Conservation (phyloP, 306 rosid genomes). For the Quercus rubra region DNA sequence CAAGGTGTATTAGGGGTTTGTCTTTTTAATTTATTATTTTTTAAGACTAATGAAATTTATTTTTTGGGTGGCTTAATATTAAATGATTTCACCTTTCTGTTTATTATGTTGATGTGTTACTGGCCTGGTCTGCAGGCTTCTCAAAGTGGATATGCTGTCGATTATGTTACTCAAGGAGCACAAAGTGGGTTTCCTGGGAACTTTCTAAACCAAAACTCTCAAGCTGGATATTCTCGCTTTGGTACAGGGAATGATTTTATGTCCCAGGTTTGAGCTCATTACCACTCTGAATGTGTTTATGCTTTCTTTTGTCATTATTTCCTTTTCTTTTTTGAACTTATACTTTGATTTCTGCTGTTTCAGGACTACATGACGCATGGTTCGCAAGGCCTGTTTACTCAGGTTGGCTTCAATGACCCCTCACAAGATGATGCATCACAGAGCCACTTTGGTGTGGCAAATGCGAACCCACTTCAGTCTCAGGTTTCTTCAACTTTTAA, state of each 20-base stretch:
- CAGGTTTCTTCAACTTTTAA: constrained; percentile 57
- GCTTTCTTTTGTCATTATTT: neutral
- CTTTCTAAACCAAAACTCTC: constrained; percentile 88
- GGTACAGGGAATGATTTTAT: constrained; percentile 93
- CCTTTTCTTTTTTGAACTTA: neutral
- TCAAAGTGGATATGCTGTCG: constrained; percentile 93
- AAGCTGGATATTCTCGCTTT: constrained; percentile 93
- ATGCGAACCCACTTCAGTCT: constrained; percentile 86
- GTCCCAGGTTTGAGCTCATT: constrained; percentile 74
- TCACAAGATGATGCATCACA: constrained; percentile 87
- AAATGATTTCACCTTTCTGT: neutral
- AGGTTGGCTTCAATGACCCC: constrained; percentile 88
- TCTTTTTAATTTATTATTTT: neutral
- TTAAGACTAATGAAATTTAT: neutral
- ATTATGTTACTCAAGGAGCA: constrained; percentile 89
- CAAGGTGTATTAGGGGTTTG: neutral
- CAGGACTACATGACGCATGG: constrained; percentile 98
- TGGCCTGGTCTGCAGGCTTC: constrained; percentile 59
- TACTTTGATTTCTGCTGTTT: constrained; percentile 4
- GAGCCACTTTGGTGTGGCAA: constrained; percentile 71
- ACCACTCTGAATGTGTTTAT: neutral
- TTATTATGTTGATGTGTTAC: neutral
- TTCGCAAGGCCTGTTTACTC: constrained; percentile 89
- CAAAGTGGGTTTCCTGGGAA: constrained; percentile 95
- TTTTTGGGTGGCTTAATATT: neutral